Base-by-base conservation (phyloP, 1,284 basidiomycete species). In the Flammula alnicola region DNA sequence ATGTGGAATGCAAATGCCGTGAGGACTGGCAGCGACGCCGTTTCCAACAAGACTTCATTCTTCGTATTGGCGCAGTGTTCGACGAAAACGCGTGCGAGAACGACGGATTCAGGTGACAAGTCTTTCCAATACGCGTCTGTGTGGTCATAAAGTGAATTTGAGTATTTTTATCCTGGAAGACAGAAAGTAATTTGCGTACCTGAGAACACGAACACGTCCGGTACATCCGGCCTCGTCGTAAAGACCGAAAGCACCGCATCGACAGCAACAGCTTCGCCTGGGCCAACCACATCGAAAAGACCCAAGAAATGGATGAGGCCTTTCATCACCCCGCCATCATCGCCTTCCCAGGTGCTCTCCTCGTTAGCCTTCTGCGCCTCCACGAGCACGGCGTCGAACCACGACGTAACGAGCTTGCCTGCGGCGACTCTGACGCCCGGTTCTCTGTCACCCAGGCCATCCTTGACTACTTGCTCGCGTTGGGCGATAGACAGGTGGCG, bases 371-470 rank as follows among this genome's bases (percentile, higher is more conserved):
- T 57, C 40, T 60, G 47, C 47, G 54, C 54, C 19, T 69, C 72
- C 27, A 63, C 66, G 4, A 76, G 41, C 49, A 75, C 71, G 19
- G 79, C 71, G 54, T 91, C 87, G 12, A 91, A 82, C 92, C 92
- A 95, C 6, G 77, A 77, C 0, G 79, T 80, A n/a, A 95, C 72
- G 51, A 96, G 79, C 41, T 84, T 87, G 2, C 82, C 87, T 0
- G 91, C 88, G 0, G 93, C 92, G 19, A 86, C 79, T 31, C 88
- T 78, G 4, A 98, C 95, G n/a, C 70, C 76, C 0, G 84, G 81
- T 57, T 97, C 95, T 39, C 95, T 79, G 67, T 98, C 96, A 0
- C 92, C 90, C 3, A 98, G 76, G 0, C 95, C 95, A 56, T 90
- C 85, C 36, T 84, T 81, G 11, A 95, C 81, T 17, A 93, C 76